Conservation (phyloP, 1,284 basidiomycete species). For the Laetiporus sulphureus region DNA sequence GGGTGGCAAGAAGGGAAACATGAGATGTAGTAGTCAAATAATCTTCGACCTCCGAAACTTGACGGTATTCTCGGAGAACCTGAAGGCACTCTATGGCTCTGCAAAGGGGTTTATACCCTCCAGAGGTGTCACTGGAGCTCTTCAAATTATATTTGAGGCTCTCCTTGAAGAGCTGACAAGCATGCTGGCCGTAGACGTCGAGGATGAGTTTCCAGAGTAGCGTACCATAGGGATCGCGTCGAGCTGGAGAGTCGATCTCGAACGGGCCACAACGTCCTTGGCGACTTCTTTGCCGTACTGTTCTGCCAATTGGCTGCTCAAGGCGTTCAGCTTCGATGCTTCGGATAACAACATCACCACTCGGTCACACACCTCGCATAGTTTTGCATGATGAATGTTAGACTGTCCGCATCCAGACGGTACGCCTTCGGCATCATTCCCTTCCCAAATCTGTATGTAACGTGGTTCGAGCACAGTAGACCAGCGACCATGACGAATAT, state of each 20-base stretch:
- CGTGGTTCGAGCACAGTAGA: slow-evolving; percentile 54
- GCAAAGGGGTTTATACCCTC: too few species aligned
- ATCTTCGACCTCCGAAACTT: too few species aligned
- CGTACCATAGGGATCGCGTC: slow-evolving; percentile 27
- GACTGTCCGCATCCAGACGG: slow-evolving; percentile 47
- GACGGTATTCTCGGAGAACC: too few species aligned
- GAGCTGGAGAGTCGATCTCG: slow-evolving; percentile 31
- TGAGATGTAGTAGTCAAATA: too few species aligned
- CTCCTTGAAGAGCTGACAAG: too few species aligned
- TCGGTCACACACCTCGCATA: slow-evolving; percentile 42
- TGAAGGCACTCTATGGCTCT: too few species aligned
- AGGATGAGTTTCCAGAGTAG: slow-evolving; percentile 17
- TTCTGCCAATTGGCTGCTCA: slow-evolving; percentile 35
- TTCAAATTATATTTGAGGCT: too few species aligned
- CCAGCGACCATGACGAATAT: slow-evolving; percentile 42
- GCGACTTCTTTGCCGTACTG: slow-evolving; percentile 39
- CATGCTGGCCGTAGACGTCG: too few species aligned
- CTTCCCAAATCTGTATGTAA: slow-evolving; percentile 63
- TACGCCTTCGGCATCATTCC: slow-evolving; percentile 61
- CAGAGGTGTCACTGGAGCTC: too few species aligned
- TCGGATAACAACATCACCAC: neutral
- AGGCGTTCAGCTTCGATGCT: slow-evolving; percentile 3
- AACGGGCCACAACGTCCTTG: slow-evolving; percentile 32
- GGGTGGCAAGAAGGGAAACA: too few species aligned
- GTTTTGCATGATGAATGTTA: slow-evolving; percentile 59